Conservation (phyloP, 2,329 filamentous ascomycete genomes). For the Botryosphaeria agaves region DNA sequence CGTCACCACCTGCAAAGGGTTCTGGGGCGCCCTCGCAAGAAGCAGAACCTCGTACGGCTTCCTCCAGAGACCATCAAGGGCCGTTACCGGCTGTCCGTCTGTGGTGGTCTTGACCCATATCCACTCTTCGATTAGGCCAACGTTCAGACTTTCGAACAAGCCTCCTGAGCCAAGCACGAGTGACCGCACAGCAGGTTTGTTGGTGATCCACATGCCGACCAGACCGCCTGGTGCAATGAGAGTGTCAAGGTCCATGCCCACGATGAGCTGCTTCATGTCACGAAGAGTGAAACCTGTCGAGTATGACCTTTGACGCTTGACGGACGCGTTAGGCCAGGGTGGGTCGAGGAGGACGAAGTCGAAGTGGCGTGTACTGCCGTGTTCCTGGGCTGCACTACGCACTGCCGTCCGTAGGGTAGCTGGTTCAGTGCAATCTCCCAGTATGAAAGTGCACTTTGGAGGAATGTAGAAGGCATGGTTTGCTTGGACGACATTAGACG, state of each 20-base stretch:
- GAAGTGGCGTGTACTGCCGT: constrained; percentile 34
- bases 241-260: constrained; percentile 29
- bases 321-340: constrained; percentile 68
- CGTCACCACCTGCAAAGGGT: background rate
- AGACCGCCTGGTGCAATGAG: constrained; percentile 37
- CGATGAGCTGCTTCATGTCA: constrained; percentile 26
- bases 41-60: constrained; percentile 64
- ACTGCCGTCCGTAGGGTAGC: constrained; percentile 20
- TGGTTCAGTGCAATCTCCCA: constrained; percentile 25
- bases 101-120: constrained; percentile 60
- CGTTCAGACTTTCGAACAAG: constrained; percentile 48
- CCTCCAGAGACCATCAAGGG: constrained; percentile 43
- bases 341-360: constrained; percentile 57
- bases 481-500: constrained; percentile 3
- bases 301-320: constrained; percentile 40
- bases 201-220: constrained; percentile 64
- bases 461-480: constrained; percentile 25
- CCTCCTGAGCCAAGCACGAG: constrained; percentile 35
- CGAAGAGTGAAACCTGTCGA: constrained; percentile 12
- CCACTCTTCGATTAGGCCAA: constrained; percentile 54
- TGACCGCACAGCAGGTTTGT: constrained; percentile 41
- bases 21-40: constrained; percentile 26
- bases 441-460: constrained; percentile 29
- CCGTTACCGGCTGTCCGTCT: constrained; percentile 45
- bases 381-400: constrained; percentile 15